Evolutionary conservation across 2,329 filamentous ascomycete species (phyloP), one percentile per base, ranked within the genome.

Genomic region (Sphaerulina vaccinii): DNA sequence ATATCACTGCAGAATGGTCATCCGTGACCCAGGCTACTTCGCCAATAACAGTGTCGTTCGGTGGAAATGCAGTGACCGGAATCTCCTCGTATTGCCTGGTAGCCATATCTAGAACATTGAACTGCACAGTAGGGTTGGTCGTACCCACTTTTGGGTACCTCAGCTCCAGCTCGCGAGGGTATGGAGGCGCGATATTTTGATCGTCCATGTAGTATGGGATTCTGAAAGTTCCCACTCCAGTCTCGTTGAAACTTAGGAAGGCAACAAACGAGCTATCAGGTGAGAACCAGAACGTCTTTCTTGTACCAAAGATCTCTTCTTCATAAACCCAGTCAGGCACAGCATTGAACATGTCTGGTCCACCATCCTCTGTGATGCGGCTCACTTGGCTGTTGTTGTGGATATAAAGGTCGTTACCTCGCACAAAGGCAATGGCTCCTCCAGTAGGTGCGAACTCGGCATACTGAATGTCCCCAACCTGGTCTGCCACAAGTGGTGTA

Each of bases 111-210:
- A 87, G 69, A 1, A 88, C 64, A 48, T 80, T 80, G 55, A 87
- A 75, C 13, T 76, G 71, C 1, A 85, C 84, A 0, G 80, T 84
- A 0, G 85, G 85, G 62, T 87, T 87, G 55, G 76, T 85, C 41
- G 79, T 79, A 40, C 84, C 83, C 9, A 86, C 84, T 68, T 87
- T 87, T 37, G 85, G 84, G 57, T 88, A 87, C 10, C 84, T 75
- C 41, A 88, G 67, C 19, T 85, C 77, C 1, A 87, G 70, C 57
- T 86, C 79, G 0, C 73, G 67, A 1, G 84, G 84, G 62, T 88
- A 87, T 0, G 77, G 70, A 0, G 82, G 82, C 0, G 83, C 81
- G 11, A 81, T 65, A 19, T 78, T 68, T 52, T 81, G 68, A 51
- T 76, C 73, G 47, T 81, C 74, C 79, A 85, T 85, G 66, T 82